Evolutionary conservation across 2,329 filamentous ascomycete genomes (phyloP), one percentile per base, ranked within the genome.

Genomic region (Pseudogymnoascus sp.): DNA sequence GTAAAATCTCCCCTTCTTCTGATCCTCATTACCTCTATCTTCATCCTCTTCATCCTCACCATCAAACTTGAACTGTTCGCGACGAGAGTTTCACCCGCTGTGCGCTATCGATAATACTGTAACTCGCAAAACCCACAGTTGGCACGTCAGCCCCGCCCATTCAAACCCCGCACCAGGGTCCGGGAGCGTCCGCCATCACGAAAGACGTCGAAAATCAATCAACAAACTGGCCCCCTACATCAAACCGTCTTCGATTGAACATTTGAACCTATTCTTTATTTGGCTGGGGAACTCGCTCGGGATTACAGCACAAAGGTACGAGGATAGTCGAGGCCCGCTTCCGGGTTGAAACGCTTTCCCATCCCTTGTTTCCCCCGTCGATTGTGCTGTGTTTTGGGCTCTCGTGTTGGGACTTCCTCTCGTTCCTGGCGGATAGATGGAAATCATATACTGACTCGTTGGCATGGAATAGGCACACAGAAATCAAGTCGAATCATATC

Each of bases 31-130:
- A n/a, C n/a, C n/a, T n/a, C n/a, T n/a, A n/a, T n/a, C 44, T 28
- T 10, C 6, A 21, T 42, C 16, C n/a, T 31, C 46, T 16, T 12
- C 25, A 31, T 28, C 46, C 1, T 31, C 46, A 53, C 25, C 25
- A 11, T 53, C 23, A 53, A 42, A 53, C 46, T 31, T 18, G 46
- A 7, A 11, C 25, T 31, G 25, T 31, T 53, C 25, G 46, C 25
- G 46, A 53, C 7, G 25, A 53, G 25, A 53, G 25, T 53, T 53
- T 53, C 46, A 4, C 46, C 18, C 23, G 46, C 25, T 53, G 25
- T 53, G 46, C n/a, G 46, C 46, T 53, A 53, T 31, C 46, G 46
- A 53, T 53, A 53, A 53, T 31, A 53, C 46, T 53, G 46, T 53
- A 53, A 53, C 46, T 53, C 46, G n/a, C 46, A 53, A 16, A 53